These are phyloP conservation scores for Candolleomyces efflorescens DNA, from an alignment of 768 basidiomycete species.

Conservation along the genomic window DNA sequence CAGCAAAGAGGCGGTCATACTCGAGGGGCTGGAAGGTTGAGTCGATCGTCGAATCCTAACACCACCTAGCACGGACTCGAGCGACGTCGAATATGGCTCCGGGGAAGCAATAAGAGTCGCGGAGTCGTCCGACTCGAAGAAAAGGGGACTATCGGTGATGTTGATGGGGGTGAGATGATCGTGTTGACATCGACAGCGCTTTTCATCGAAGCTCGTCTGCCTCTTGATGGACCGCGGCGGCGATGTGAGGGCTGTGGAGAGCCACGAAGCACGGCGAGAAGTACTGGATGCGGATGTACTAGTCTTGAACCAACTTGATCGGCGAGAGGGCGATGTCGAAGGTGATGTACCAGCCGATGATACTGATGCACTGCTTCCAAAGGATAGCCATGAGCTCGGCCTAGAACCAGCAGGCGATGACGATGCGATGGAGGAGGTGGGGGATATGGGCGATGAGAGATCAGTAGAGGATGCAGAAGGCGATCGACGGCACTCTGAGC, in stretches of 20 bases:
- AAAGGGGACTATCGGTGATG: slow-evolving; percentile 21
- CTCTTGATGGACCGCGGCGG: slow-evolving; percentile 22
- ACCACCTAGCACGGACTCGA: slow-evolving; percentile 6
- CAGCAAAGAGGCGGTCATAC: neutral
- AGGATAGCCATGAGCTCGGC: slow-evolving; percentile 4
- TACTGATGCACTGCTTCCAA: slow-evolving; percentile 4
- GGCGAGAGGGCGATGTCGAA: slow-evolving; percentile 8
- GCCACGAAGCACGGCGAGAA: slow-evolving; percentile 24
- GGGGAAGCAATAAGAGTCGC: neutral
- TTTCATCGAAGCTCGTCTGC: slow-evolving; percentile 10
- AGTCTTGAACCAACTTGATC: slow-evolving; percentile 20
- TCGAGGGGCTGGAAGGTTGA: neutral
- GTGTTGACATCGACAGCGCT: neutral
- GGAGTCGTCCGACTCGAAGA: slow-evolving; percentile 4
- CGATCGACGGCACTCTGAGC: slow-evolving; percentile 15
- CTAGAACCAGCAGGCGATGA: slow-evolving; percentile 5
- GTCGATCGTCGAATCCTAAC: neutral
- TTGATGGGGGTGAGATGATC: slow-evolving; percentile 9
- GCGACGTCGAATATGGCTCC: slow-evolving; percentile 3
- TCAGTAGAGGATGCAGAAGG: slow-evolving; percentile 8
- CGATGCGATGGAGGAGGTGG: slow-evolving; percentile 4
- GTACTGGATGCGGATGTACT: slow-evolving; percentile 20
- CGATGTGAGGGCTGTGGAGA: slow-evolving; percentile 31
- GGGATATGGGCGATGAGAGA: slow-evolving; percentile 6
- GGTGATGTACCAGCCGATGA: slow-evolving; percentile 1